Evolutionary conservation across 164 flowering plant species (phyloP).

Genomic region (Vitis amurensis): DNA sequence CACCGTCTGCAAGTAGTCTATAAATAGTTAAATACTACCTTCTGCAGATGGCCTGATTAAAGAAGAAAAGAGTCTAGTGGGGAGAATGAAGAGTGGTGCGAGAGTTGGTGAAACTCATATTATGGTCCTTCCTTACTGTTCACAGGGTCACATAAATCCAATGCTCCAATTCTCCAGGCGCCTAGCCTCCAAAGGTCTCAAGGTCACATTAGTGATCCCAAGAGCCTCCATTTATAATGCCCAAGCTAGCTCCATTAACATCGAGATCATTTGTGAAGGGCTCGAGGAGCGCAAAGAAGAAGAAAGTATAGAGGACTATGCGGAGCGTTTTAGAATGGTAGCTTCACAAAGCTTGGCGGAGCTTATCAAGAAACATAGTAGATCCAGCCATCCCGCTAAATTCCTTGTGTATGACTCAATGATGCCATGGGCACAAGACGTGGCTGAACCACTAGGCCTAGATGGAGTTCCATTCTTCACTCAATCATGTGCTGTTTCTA

Average conservation of each 20-base stretch:
- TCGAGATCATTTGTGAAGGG: slow-evolving; percentile 8
- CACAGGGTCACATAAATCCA: slow-evolving; percentile 44
- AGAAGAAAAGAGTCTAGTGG: too few species aligned
- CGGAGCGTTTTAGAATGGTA: slow-evolving; percentile 1
- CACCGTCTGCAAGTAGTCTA: too few species aligned
- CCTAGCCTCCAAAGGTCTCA: slow-evolving; percentile 18
- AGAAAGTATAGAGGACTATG: background rate
- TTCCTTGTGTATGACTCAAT: slow-evolving; percentile 45
- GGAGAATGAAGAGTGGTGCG: background rate
- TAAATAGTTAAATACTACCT: too few species aligned
- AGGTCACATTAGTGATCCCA: slow-evolving; percentile 22
- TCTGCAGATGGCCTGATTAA: too few species aligned
- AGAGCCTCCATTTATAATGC: slow-evolving; percentile 14
- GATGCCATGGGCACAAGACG: slow-evolving; percentile 46
- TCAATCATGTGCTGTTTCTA: slow-evolving; percentile 34
- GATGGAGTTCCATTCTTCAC: slow-evolving; percentile 51
- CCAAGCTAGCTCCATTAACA: background rate
- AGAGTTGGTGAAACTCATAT: slow-evolving; percentile 5
- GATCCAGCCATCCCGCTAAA: slow-evolving; percentile 10
- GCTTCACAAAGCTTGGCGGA: slow-evolving; percentile 21
- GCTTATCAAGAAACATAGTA: slow-evolving; percentile 20
- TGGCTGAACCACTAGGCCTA: slow-evolving; percentile 31
- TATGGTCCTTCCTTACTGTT: slow-evolving; percentile 21
- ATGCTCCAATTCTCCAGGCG: slow-evolving; percentile 41
- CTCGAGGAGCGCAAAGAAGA: background rate